Evolutionary conservation across 306 rosid genomes (phyloP), one percentile per base, ranked within the genome.

Genomic region (Clitoria ternatea): DNA sequence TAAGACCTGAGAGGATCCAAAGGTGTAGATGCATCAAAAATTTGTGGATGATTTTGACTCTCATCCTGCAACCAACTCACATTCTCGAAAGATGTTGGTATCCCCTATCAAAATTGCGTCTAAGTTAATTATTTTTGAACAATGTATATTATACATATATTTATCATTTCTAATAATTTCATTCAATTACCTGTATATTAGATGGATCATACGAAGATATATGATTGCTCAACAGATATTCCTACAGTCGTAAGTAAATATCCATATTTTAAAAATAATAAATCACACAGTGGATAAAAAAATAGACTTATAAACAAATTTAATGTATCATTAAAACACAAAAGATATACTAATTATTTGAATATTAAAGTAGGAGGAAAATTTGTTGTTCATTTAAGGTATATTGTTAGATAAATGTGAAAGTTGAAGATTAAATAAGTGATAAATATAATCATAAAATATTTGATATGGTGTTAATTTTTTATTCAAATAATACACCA

Each of bases 1-100:
- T 49, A 10, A 39, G 61, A 86, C 96, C 92, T 87, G 27, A 90
- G 78, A 11, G 77, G 81, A 68, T 85, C 90, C 75, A 90, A 47
- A 30, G 93, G 79, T 63, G 87, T 35, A 1, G 88, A 76, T 18
- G 84, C 19, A 24, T 85, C 89, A 53, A 83, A 87, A 0, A 87
- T 76, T 15, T 90, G 85, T 9, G 70, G 32, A 64, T 82, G 87
- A 70, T 47, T 83, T 40, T 85, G 89, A 12, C 37, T 68, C 14
- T 70, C 78, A 67, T 86, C 86, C 3, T 80, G 87, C 75, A 87
- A 45, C 96, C 96, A 90, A 30, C 81, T 70, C 6, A 80, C 89
- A 3, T 72, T 82, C 45, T 87, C 96, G 17, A 82, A 82, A 24
- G 88, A 73, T n/a, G 86, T 50, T 0, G 89, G 77, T 39, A 80